Conservation (phyloP, 108 stramenopile species). For the Aurantiochytrium sp. region DNA sequence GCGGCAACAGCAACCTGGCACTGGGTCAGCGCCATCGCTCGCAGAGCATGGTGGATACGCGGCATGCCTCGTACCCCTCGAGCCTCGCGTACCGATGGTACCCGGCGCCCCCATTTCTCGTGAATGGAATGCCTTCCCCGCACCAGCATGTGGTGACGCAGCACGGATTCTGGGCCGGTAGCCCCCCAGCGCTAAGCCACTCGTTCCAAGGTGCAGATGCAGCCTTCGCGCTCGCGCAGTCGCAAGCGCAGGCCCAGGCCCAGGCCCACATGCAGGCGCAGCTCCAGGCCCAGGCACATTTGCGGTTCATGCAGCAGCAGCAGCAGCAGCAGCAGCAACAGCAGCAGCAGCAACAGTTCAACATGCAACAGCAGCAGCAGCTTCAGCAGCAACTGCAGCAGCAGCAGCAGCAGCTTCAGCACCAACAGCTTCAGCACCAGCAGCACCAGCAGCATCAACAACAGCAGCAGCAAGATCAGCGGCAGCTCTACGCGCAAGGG, state of each 20-base stretch:
- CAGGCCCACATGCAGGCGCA: not conserved
- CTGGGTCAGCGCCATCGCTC: not conserved
- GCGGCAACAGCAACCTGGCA: not conserved
- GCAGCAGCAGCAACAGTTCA: not conserved
- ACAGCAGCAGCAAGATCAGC: no score
- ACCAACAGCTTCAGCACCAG: not conserved
- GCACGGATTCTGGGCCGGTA: not conserved
- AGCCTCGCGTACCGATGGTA: not conserved
- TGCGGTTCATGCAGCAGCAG: not conserved
- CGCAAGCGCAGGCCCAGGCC: not conserved
- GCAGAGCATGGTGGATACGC: not conserved
- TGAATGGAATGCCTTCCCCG: not conserved
- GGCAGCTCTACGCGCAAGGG: no score
- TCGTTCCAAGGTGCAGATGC: not conserved
- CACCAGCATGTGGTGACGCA: not conserved
- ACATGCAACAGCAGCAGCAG: not conserved
- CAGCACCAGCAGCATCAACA: no score
- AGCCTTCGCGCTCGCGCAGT: not conserved
- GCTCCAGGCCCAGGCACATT: not conserved
- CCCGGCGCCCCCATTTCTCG: not conserved
- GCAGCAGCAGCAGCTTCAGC: not conserved
- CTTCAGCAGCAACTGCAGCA: not conserved
- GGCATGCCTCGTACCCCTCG: not conserved
- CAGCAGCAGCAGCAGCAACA: not conserved
- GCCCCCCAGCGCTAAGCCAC: not conserved